phyloP scores from a whole-genome alignment of 176 grass and related monocot genomes.

The Carex cristatella region DNA sequence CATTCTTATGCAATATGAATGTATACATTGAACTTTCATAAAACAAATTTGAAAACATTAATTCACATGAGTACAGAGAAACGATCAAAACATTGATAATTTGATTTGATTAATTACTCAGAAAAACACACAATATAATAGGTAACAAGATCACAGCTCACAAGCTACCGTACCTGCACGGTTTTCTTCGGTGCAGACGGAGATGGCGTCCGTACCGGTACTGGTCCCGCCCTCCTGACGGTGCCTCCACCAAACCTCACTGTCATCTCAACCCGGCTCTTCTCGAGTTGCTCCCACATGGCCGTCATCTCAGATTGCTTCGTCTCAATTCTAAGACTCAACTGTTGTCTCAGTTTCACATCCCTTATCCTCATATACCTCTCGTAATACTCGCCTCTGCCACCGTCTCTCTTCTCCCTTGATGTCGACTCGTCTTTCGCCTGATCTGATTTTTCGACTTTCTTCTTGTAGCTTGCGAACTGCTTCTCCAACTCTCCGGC shows the following conservation, averaged over 20 bases:
- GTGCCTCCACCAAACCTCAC: not conserved
- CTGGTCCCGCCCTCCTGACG: not conserved
- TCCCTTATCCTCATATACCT: constrained; percentile 48
- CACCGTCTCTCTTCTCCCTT: not conserved
- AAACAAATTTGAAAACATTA: not conserved
- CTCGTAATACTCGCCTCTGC: constrained; percentile 40
- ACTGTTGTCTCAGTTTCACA: constrained; percentile 49
- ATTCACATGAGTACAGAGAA: not conserved
- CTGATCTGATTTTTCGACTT: not conserved
- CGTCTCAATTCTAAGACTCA: constrained; percentile 41
- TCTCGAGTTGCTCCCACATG: constrained; percentile 49
- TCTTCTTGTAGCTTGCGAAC: constrained; percentile 52
- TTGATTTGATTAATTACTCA: not conserved
- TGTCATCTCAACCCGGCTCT: constrained; percentile 7
- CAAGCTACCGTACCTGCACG: constrained; percentile 14
- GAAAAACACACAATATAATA: not conserved
- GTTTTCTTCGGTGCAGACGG: constrained; percentile 1
- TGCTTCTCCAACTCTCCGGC: constrained; percentile 63
- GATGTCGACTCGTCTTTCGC: not conserved
- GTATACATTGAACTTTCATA: not conserved
- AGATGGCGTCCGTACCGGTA: not conserved
- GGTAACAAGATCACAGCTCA: not conserved
- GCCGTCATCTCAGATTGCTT: constrained; percentile 54
- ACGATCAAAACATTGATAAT: not conserved
- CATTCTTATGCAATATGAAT: not conserved